These are phyloP conservation scores for Orbilia blumenaviensis DNA, from an alignment of 2,329 filamentous ascomycete genomes.

Conservation along the genomic window DNA sequence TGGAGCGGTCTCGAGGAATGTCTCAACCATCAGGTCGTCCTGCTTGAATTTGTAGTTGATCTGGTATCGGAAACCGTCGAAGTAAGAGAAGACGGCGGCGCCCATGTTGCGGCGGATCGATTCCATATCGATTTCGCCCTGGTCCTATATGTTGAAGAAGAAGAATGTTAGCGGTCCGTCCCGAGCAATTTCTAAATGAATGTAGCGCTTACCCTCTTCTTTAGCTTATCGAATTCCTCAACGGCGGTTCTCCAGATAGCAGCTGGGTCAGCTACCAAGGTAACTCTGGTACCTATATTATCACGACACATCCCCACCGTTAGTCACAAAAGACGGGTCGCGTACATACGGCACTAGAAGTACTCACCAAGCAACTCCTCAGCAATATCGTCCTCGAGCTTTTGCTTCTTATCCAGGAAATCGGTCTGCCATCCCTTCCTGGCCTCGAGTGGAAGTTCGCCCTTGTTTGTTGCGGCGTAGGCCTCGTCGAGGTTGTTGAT, in stretches of 20 bases:
- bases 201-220: slow-evolving; percentile 34
- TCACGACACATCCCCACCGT: background rate
- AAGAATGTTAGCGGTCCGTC: background rate
- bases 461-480: slow-evolving; percentile 14
- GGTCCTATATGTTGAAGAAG: slow-evolving; percentile 1
- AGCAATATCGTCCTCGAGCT: slow-evolving; percentile 10
- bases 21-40: slow-evolving; percentile 44
- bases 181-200: background rate
- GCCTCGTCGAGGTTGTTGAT: slow-evolving; percentile 29
- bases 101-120: slow-evolving; percentile 43
- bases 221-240: slow-evolving; percentile 34
- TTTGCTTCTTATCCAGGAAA: slow-evolving; percentile 30
- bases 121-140: slow-evolving; percentile 36
- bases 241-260: slow-evolving; percentile 33
- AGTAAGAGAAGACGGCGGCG: slow-evolving; percentile 24
- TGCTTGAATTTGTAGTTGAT: slow-evolving; percentile 44
- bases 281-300: slow-evolving; percentile 16
- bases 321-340: background rate
- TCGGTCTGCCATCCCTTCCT: slow-evolving; percentile 16
- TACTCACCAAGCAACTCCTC: slow-evolving; percentile 42
- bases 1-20: slow-evolving; percentile 23
- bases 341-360: background rate
- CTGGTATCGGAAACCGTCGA: slow-evolving; percentile 25
- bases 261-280: slow-evolving; percentile 36
- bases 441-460: slow-evolving; percentile 28